Evolutionary conservation across 1,139 yeast species (phyloP).

Genomic region (Barnettozyma hawaiiensis): DNA sequence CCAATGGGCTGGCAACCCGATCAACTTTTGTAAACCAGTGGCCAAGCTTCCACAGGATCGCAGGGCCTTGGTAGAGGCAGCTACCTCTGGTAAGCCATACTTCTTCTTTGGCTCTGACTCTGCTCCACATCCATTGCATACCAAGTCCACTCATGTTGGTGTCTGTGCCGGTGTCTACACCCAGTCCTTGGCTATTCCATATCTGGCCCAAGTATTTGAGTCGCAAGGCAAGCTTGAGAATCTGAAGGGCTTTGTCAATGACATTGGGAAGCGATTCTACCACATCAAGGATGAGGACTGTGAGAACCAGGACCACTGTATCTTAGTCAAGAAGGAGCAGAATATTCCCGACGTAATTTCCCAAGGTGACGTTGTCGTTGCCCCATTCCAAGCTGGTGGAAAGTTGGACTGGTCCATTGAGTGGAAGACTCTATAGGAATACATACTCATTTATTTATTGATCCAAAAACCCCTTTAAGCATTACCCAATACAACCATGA

Average conservation of each 20-base stretch:
- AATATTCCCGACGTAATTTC: conserved; percentile 57
- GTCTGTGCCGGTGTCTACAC: conserved; percentile 98
- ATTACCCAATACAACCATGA: conserved; percentile 45
- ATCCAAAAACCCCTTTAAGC: conserved; percentile 28
- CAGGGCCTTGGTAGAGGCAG: conserved; percentile 76
- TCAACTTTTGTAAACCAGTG: conserved; percentile 95
- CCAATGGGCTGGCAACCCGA: conserved; percentile 94
- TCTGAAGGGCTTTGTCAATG: conserved; percentile 69
- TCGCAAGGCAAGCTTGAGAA: conserved; percentile 54
- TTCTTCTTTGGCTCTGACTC: conserved; percentile 97
- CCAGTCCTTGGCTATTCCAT: conserved; percentile 75
- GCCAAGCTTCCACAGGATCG: conserved; percentile 88
- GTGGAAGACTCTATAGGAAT: conserved; percentile 49
- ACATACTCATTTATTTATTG: no score
- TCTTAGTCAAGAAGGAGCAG: conserved; percentile 45
- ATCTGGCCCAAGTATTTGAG: conserved; percentile 84
- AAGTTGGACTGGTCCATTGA: conserved; percentile 67
- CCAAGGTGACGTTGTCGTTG: conserved; percentile 48
- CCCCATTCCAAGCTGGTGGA: conserved; percentile 89
- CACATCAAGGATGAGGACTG: conserved; percentile 40
- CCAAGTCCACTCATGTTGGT: conserved; percentile 69
- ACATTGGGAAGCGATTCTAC: conserved; percentile 69
- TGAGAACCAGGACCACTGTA: conserved; percentile 42
- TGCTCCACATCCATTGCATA: conserved; percentile 87
- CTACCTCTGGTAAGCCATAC: conserved; percentile 86